Base-by-base conservation (phyloP, 2,329 filamentous ascomycete genomes). In the Sphaceloma murrayae region DNA sequence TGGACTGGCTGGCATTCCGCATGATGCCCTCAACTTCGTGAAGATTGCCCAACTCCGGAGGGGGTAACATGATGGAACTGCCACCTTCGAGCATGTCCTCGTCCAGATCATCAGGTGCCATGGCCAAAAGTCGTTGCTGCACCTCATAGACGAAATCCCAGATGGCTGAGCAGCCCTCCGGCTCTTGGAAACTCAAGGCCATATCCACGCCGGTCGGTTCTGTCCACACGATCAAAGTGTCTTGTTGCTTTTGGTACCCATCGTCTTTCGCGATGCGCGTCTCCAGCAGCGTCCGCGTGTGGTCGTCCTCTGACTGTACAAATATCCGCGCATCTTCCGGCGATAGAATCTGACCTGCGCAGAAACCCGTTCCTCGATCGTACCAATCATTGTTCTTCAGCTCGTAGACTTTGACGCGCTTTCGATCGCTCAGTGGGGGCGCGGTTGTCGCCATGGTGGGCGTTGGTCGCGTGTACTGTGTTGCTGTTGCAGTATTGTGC, bases 371-470 rank as follows among this genome's bases (percentile, higher is more conserved):
- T 52, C 91, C 91, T 58, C 89, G 77, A 67, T 98, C 91, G 62
- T 89, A 95, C 91, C 91, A 98, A 77, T 96, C 91, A 74, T 94
- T 94, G 68, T 94, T 87, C 64, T 85, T 86, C 58, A 98, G 76
- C 71, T 96, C 91, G 66, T 98, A 98, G 62, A 98, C 91, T 73
- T 98, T 98, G 66, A 96, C 91, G 73, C 91, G 68, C 60, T 70
- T 72, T 58, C 67, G 67, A 57, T 71, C 68, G 56, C 67, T 69
- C 42, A 34, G 17, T 21, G 2, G 42, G 9, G 19, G 29, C 13
- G 42, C 29, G 16, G 16, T 36, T 10, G 31, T 14, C 7, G 42
- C 42, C 22, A 34, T 34, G 11, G 18, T 34, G 8, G 7, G 8
- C n/a, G 9, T n/a, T n/a, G n/a, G n/a, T n/a, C n/a, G n/a, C n/a